These are phyloP conservation scores for Knufia petricola DNA, from an alignment of 2,329 filamentous ascomycete species.

Conservation along the genomic window DNA sequence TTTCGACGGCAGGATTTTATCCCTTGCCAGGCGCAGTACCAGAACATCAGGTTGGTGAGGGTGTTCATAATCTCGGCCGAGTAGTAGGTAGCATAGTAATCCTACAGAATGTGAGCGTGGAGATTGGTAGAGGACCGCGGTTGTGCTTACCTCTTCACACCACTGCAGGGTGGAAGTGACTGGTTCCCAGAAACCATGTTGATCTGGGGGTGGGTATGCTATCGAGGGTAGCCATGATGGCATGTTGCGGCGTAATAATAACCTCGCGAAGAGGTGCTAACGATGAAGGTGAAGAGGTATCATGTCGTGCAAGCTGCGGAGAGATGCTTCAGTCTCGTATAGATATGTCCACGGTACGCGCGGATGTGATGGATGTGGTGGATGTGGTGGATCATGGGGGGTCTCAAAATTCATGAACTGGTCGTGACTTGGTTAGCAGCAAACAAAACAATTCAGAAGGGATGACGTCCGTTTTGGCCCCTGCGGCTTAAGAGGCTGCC, in stretches of 20 bases:
- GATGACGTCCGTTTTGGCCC: background rate
- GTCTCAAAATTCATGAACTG: too few species aligned
- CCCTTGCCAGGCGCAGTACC: slow-evolving; percentile 67
- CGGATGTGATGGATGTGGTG: background rate
- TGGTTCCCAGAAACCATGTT: slow-evolving; percentile 55
- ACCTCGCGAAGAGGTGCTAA: slow-evolving; percentile 1
- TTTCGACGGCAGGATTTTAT: slow-evolving; percentile 62
- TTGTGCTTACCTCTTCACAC: slow-evolving; percentile 60
- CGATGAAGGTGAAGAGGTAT: background rate
- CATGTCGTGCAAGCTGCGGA: background rate
- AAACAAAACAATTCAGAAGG: background rate
- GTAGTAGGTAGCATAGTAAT: slow-evolving; percentile 66
- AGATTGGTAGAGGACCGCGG: background rate
- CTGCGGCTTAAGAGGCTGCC: too few species aligned
- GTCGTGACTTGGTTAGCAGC: too few species aligned
- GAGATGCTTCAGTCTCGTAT: background rate
- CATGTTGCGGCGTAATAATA: slow-evolving; percentile 20
- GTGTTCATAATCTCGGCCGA: slow-evolving; percentile 72
- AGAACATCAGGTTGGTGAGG: slow-evolving; percentile 71
- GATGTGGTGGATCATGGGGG: background rate
- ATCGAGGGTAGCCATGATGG: slow-evolving; percentile 34
- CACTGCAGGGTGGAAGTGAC: slow-evolving; percentile 67
- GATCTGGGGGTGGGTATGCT: slow-evolving; percentile 41
- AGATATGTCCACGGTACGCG: background rate
- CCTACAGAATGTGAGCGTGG: slow-evolving; percentile 36